Evolutionary conservation across 805 yeast genomes (phyloP).

Genomic region (Kodamaea nitidulidarum): DNA sequence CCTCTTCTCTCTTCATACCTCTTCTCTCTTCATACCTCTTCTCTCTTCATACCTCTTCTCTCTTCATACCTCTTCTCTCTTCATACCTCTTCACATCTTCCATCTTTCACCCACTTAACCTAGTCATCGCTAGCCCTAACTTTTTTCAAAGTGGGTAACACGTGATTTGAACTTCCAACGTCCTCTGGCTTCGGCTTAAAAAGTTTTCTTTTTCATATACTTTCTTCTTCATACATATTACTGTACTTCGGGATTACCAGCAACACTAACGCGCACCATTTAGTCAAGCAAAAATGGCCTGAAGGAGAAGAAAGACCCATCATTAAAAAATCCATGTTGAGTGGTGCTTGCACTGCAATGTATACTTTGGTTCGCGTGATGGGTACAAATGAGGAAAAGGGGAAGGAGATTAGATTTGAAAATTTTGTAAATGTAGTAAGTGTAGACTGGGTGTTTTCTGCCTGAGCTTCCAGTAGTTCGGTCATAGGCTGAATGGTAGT

Average conservation of each 20-base stretch:
- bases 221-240: slow-evolving; percentile 25
- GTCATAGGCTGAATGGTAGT: no score
- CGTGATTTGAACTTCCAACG: background rate
- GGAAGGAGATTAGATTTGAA: no score
- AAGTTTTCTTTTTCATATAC: slow-evolving; percentile 6
- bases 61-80: no score
- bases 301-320: slow-evolving; percentile 36
- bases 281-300: slow-evolving; percentile 49
- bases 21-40: no score
- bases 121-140: background rate
- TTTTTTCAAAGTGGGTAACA: no score
- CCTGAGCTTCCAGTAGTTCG: no score
- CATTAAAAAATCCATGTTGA: slow-evolving; percentile 34
- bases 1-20: no score
- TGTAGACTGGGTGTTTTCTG: no score
- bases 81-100: no score
- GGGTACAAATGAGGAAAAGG: no score
- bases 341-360: slow-evolving; percentile 8
- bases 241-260: slow-evolving; percentile 45
- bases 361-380: slow-evolving; percentile 41
- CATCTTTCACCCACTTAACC: background rate
- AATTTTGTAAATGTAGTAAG: no score
- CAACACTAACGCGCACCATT: slow-evolving; percentile 38
- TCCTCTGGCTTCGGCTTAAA: background rate
- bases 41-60: no score